These are phyloP conservation scores for Miscanthus sacchariflorus DNA, from an alignment of 202 grass and related monocot genomes.

Conservation along the genomic window DNA sequence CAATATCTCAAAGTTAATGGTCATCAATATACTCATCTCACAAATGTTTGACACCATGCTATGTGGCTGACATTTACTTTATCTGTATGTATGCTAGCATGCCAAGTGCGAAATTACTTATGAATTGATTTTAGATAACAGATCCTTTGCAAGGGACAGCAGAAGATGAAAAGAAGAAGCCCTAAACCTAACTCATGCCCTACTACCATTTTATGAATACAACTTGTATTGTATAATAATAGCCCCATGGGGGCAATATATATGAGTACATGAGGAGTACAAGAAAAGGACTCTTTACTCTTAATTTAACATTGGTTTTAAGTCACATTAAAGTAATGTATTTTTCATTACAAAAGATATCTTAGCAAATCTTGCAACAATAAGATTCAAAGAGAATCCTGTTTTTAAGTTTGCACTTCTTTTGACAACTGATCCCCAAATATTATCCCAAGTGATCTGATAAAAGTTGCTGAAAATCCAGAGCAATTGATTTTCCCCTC, in stretches of 20 bases:
- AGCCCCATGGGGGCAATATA: background rate
- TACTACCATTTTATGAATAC: background rate
- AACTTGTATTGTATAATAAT: background rate
- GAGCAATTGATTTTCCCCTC: background rate
- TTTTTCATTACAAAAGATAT: background rate
- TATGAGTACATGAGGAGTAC: background rate
- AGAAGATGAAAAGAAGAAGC: background rate
- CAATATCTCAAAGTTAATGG: background rate
- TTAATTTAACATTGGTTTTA: background rate
- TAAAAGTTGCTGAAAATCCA: background rate
- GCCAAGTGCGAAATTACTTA: background rate
- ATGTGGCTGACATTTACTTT: background rate
- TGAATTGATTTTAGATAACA: background rate
- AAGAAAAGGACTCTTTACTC: background rate
- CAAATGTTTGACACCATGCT: background rate
- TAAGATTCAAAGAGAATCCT: background rate
- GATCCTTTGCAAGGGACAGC: background rate
- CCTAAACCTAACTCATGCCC: background rate
- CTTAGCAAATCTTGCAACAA: background rate
- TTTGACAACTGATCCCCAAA: background rate
- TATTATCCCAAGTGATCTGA: background rate
- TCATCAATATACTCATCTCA: background rate
- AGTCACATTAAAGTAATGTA: no score
- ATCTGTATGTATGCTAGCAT: slow-evolving; percentile 10
- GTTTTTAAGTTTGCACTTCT: background rate